Evolutionary conservation across 129 eudicot species (phyloP).

Genomic region (Heracleum sosnowskyi): DNA sequence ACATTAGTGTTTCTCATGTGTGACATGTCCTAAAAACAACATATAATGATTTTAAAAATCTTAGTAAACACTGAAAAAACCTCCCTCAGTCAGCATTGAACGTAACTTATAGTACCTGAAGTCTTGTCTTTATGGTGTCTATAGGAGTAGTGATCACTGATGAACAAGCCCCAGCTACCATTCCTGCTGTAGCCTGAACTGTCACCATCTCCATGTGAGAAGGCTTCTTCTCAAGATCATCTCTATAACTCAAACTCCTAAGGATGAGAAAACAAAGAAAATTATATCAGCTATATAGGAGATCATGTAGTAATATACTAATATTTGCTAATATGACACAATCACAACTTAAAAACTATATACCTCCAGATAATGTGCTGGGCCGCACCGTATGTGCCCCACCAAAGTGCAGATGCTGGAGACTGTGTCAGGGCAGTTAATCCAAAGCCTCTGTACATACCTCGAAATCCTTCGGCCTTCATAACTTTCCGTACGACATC

Average conservation of each 20-base stretch:
- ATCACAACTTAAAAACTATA: not conserved
- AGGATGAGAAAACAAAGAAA: not conserved
- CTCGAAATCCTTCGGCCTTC: constrained; percentile 53
- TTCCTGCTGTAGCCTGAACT: constrained; percentile 61
- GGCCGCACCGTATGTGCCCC: constrained; percentile 68
- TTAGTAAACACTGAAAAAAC: too few relatives aligned
- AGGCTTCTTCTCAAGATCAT: constrained; percentile 34
- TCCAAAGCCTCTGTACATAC: constrained; percentile 58
- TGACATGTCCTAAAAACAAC: not conserved
- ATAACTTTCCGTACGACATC: constrained; percentile 46
- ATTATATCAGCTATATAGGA: not conserved
- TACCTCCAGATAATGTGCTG: constrained; percentile 72
- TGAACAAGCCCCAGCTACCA: constrained; percentile 65
- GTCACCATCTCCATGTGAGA: constrained; percentile 47
- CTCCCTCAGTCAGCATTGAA: not conserved
- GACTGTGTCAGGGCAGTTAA: constrained; percentile 52
- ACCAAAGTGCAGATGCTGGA: constrained; percentile 78
- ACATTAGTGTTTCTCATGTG: not conserved
- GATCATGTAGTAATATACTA: not conserved
- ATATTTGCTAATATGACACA: too few relatives aligned
- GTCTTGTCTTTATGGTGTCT: constrained; percentile 61
- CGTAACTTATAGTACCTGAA: constrained; percentile 33
- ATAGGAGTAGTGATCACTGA: constrained; percentile 59
- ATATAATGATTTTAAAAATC: not conserved
- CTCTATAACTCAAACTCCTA: constrained; percentile 51